phyloP scores from a whole-genome alignment of 2,329 filamentous ascomycete species.

The Neospermospora avenae region DNA sequence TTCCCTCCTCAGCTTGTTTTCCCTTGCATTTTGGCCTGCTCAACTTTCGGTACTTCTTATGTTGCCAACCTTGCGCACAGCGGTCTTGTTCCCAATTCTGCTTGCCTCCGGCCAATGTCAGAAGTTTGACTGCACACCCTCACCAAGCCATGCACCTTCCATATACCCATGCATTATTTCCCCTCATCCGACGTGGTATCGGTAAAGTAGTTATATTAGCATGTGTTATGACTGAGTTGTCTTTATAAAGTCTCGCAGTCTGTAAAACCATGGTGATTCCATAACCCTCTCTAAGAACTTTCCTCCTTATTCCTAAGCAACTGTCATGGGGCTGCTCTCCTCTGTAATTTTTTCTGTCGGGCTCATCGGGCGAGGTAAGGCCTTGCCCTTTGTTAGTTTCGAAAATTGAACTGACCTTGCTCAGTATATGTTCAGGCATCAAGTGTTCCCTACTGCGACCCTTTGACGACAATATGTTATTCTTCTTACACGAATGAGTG shows the following conservation, averaged over 20 bases:
- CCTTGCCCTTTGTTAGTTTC: background rate
- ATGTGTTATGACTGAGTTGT: background rate
- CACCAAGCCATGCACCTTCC: background rate
- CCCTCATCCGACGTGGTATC: constrained; percentile 2
- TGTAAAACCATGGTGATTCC: background rate
- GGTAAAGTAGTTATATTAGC: constrained; percentile 5
- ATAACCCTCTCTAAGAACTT: background rate
- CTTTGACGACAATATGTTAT: constrained; percentile 17
- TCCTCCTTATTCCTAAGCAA: background rate
- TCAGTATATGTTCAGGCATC: background rate
- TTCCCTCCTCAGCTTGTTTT: background rate
- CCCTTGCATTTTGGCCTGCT: too few species aligned
- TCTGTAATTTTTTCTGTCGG: background rate
- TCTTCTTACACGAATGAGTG: constrained; percentile 13
- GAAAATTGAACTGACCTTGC: background rate
- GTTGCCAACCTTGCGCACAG: background rate
- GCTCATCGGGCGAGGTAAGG: background rate
- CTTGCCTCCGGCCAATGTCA: background rate
- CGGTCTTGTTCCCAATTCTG: background rate
- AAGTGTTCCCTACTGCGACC: constrained; percentile 12
- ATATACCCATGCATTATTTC: background rate
- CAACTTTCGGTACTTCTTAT: background rate
- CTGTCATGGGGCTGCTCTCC: background rate
- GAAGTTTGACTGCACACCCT: background rate
- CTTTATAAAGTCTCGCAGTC: background rate